Base-by-base conservation (phyloP, 495 filamentous ascomycete species). In the Immersiella caudata region DNA sequence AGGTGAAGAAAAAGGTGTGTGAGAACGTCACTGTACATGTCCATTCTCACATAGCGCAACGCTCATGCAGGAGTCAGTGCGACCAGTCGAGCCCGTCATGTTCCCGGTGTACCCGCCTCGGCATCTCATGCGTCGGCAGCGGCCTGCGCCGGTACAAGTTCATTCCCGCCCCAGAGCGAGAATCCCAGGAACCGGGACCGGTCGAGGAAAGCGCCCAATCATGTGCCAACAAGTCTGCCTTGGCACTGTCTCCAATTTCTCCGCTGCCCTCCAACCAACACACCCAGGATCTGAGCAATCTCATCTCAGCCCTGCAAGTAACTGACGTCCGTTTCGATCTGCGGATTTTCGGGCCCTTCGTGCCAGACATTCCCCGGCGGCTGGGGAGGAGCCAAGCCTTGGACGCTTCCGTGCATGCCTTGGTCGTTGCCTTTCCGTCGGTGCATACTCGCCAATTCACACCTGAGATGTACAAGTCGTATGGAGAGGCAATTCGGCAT, bases 1-100 rank as follows among this genome's bases (percentile, higher is more conserved):
- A 80, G 59, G 79, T 80, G 63, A 86, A 84, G 76, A 85, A 86
- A 73, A 85, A 85, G 79, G 84, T 85, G 29, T 33, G 29, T 33
- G 29, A 8, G 29, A 71, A 25, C 63, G 35, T 25, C 65, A 76
- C 76, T 67, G 26, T 63, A 12, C 64, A 20, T 14, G 49, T 50
- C 46, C 16, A 14, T 67, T n/a, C 16, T 9, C 6, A 4, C 25
- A 50, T 14, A 11, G 12, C 18, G 6, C n/a, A 11, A 26, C 24
- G 11, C 35, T 60, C n/a, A 33, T 33, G 29, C 29, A 33, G 8
- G 29, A 33, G 3, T 33, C 29, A 70, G 68, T 70, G 68, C 60
- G 68, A 70, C 27, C 65, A 67, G 68, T 72, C 71, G 61, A 75
- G 70, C 57, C 81, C 80, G 6, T 9, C 75, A 20, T 86, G 84